These are phyloP conservation scores for Cryphonectria radicalis DNA, from an alignment of 2,329 filamentous ascomycete genomes.

Conservation along the genomic window DNA sequence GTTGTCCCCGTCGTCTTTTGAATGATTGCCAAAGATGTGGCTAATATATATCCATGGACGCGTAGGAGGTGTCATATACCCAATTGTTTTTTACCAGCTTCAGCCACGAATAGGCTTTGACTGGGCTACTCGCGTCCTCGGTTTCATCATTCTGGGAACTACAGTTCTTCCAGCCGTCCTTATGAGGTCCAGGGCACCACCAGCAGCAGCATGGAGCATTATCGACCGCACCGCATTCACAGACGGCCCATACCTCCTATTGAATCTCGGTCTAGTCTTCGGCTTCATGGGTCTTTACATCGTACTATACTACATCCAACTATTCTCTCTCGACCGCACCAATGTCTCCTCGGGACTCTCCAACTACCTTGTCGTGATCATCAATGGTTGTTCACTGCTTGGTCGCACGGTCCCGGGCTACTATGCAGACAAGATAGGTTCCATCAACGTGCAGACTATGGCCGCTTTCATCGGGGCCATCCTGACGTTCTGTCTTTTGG, in stretches of 20 bases:
- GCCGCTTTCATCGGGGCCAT: constrained; percentile 40
- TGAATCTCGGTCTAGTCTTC: constrained; percentile 42
- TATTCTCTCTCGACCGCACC: constrained; percentile 46
- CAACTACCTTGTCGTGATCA: constrained; percentile 45
- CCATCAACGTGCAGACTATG: constrained; percentile 44
- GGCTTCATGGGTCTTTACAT: constrained; percentile 52
- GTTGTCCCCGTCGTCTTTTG: not conserved
- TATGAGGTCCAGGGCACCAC: constrained; percentile 43
- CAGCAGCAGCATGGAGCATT: constrained; percentile 35
- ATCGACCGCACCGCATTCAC: constrained; percentile 43
- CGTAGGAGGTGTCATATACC: constrained; percentile 38
- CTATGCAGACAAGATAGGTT: constrained; percentile 48
- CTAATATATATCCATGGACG: not conserved
- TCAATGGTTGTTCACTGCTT: constrained; percentile 51
- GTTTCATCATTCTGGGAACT: constrained; percentile 42
- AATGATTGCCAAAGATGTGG: not conserved
- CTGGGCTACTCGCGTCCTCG: constrained; percentile 35
- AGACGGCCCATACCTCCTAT: constrained; percentile 44
- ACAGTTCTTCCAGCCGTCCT: constrained; percentile 42
- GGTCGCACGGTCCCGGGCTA: constrained; percentile 50
- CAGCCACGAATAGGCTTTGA: constrained; percentile 33
- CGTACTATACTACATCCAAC: constrained; percentile 51
- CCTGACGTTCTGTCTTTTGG: constrained; percentile 46
- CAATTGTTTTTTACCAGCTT: constrained; percentile 36
- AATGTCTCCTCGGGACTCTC: constrained; percentile 40